phyloP scores from a whole-genome alignment of 2,329 filamentous ascomycete genomes.

The Penicillium concentricum region DNA sequence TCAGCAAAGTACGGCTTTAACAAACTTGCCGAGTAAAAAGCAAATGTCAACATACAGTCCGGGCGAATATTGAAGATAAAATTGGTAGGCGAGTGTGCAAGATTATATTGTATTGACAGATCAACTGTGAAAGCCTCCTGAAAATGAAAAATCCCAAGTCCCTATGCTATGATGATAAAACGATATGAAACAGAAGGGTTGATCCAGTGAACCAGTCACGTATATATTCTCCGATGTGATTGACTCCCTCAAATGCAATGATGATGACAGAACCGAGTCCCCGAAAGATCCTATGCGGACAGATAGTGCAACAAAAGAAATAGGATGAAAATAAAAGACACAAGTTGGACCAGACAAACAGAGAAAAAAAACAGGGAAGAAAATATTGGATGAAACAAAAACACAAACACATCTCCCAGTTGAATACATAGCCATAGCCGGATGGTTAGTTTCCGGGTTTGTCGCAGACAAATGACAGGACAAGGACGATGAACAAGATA shows the following conservation, averaged over 20 bases:
- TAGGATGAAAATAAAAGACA: constrained; percentile 3
- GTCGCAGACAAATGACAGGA: neutral
- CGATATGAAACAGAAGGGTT: constrained; percentile 1
- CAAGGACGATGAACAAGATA: neutral
- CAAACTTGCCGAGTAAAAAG: too few relatives aligned
- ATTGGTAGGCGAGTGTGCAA: neutral
- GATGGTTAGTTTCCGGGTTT: neutral
- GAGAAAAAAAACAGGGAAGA: neutral
- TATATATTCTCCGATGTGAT: constrained; percentile 15
- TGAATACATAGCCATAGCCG: constrained; percentile 3
- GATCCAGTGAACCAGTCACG: constrained; percentile 26
- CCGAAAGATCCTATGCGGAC: neutral
- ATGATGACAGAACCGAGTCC: constrained; percentile 10
- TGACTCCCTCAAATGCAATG: constrained; percentile 28
- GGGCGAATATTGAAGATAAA: neutral
- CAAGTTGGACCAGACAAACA: neutral
- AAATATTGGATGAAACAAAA: neutral
- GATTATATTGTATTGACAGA: constrained; percentile 1
- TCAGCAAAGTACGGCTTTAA: too few relatives aligned
- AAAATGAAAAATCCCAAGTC: constrained; percentile 1
- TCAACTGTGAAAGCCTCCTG: constrained; percentile 3
- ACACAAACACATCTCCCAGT: neutral
- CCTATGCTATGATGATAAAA: constrained; percentile 7
- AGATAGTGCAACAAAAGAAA: constrained; percentile 11
- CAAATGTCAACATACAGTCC: too few relatives aligned